Base-by-base conservation (phyloP, 2,329 filamentous ascomycete genomes). In the Phialophora verrucosa region DNA sequence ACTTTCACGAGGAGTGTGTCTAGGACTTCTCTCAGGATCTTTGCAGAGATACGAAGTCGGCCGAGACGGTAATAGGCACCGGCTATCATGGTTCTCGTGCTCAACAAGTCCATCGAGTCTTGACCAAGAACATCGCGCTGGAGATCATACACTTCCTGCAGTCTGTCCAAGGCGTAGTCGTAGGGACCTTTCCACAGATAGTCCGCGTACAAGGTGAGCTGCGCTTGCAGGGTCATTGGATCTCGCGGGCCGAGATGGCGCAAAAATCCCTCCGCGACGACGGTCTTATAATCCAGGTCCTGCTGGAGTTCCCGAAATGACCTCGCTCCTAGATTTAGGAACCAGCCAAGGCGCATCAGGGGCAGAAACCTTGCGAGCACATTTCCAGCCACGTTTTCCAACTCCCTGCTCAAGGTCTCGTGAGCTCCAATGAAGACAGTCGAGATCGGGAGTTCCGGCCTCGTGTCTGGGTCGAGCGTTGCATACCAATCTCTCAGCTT, bases 281-380 rank as follows among this genome's bases (percentile, higher is more conserved):
- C 14, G 10, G 23, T 54, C 25, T 54, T 54, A 17, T 54, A 54
- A 25, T 27, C 50, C 7, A 54, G 12, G 50, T 54, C 50, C 25
- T 54, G 10, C 50, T 54, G 23, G 27, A 54, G 50, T 7, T 54
- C 20, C 7, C 23, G n/a, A 29, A 54, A 54, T 12, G 50, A 54
- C 12, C 20, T 54, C n/a, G 50, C 50, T 25, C 20, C 50, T 11
- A 27, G 50, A n/a, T 29, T 54, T 4, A 54, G 27, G 25, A 54
- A 54, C 50, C 50, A 17, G 50, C 50, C 50, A 54, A 54, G 20
- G n/a, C 50, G 50, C 50, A 54, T 54, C 14, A 54, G 50, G 12
- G 50, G 50, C 50, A 27, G 25, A n/a, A 54, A 54, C 12, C 25
- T 54, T 7, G 50, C 50, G 25, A 54, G 50, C n/a, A 54, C 50